Evolutionary conservation across 225 moss, liverwort and hornwort species (phyloP).

Genomic region (Thuidium tamariscinum): DNA sequence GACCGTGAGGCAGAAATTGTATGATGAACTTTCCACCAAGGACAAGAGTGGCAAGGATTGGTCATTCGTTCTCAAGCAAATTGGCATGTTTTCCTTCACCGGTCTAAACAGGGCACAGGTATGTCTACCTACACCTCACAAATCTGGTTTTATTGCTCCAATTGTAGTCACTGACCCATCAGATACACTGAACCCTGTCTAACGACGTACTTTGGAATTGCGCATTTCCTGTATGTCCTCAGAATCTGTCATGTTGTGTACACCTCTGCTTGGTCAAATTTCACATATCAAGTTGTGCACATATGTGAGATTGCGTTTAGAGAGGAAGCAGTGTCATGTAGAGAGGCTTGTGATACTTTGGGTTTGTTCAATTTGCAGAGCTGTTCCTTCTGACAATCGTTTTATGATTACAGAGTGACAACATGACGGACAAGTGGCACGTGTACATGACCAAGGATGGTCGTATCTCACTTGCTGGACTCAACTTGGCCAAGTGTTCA

Average conservation of each 20-base stretch:
- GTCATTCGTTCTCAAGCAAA: constrained; percentile 93
- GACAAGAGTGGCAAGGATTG: constrained; percentile 85
- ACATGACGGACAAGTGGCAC: constrained; percentile 95
- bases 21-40: constrained; percentile 60
- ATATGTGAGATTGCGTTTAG: background rate
- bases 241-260: background rate
- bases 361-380: background rate
- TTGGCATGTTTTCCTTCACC: constrained; percentile 97
- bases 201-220: background rate
- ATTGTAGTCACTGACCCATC: background rate
- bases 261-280: background rate
- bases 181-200: background rate
- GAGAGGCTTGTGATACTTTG: background rate
- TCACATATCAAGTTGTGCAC: background rate
- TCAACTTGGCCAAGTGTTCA: constrained; percentile 70
- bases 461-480: constrained; percentile 85
- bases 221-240: background rate
- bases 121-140: background rate
- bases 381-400: background rate
- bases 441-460: constrained; percentile 99
- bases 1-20: constrained; percentile 71
- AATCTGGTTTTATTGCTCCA: background rate
- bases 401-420: constrained; percentile 67
- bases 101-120: constrained; percentile 90
- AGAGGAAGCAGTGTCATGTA: background rate